Conservation (phyloP, 2,329 filamentous ascomycete species). For the Cladosporium velox region DNA sequence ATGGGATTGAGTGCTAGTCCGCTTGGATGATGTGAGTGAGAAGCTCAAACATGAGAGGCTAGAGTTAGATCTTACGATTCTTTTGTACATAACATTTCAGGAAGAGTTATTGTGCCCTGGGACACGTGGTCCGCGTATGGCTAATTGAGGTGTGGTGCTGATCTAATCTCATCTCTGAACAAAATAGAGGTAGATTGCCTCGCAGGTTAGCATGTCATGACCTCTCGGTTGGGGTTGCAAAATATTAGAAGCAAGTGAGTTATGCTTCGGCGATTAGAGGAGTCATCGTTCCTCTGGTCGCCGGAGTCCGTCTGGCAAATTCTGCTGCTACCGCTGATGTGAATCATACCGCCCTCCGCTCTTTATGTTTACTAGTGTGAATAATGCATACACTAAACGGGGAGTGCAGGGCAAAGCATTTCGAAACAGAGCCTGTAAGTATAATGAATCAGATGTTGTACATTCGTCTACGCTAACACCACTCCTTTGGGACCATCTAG, state of each 20-base stretch:
- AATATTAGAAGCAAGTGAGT: background rate
- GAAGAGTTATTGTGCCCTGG: background rate
- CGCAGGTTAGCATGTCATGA: background rate
- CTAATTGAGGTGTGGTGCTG: background rate
- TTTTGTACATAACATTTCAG: background rate
- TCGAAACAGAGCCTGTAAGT: background rate
- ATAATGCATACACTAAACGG: background rate
- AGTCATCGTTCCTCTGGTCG: background rate
- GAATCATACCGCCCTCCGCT: background rate
- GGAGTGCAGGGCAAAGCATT: background rate
- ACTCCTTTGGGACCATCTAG: background rate
- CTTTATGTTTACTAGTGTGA: too few relatives aligned
- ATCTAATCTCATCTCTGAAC: background rate
- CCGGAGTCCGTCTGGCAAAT: background rate
- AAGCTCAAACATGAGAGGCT: background rate
- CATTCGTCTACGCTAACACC: background rate
- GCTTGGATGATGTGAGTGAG: background rate
- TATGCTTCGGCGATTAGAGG: background rate
- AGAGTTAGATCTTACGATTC: conserved; percentile 11
- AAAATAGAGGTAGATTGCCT: background rate
- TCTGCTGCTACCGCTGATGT: background rate
- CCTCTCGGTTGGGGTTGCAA: background rate
- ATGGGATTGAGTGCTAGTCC: conserved; percentile 40
- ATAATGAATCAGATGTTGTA: background rate
- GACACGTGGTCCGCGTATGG: background rate